phyloP scores from a whole-genome alignment of 2,329 filamentous ascomycete species.

The Domatiomyces catenatus region DNA sequence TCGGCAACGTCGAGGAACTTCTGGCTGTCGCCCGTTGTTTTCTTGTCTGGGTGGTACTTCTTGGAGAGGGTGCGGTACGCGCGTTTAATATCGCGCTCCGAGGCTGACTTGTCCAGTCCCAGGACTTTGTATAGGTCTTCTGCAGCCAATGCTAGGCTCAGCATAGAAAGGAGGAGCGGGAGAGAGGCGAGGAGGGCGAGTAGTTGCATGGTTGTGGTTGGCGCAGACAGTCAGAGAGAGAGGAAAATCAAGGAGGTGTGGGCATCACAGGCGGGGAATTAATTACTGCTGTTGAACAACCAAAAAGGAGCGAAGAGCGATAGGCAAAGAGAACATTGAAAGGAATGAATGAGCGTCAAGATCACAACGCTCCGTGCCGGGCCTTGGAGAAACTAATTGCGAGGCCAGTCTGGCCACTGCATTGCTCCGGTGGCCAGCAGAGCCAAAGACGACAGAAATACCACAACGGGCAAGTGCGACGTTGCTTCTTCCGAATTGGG shows the following conservation, averaged over 20 bases:
- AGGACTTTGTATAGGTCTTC: slow-evolving; percentile 52
- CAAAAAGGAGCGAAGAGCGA: neutral
- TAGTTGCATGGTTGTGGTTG: slow-evolving; percentile 9
- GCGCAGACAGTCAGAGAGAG: slow-evolving; percentile 1
- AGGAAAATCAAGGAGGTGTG: neutral
- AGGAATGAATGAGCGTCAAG: neutral
- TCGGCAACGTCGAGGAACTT: slow-evolving; percentile 91
- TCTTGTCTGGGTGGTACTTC: slow-evolving; percentile 96
- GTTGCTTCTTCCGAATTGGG: neutral
- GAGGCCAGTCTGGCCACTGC: neutral
- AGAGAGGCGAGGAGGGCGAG: slow-evolving; percentile 9
- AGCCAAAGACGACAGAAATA: neutral
- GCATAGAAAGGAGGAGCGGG: slow-evolving; percentile 9
- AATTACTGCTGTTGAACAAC: neutral
- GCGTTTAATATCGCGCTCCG: slow-evolving; percentile 78
- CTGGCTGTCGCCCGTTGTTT: slow-evolving; percentile 72
- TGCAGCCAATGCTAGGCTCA: slow-evolving; percentile 9
- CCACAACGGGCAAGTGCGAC: neutral
- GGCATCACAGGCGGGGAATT: neutral
- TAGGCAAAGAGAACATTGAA: neutral
- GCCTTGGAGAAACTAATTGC: neutral
- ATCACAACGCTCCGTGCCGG: neutral
- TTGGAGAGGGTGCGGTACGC: slow-evolving; percentile 87
- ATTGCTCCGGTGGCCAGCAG: neutral
- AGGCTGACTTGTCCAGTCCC: slow-evolving; percentile 61